phyloP scores from a whole-genome alignment of 345 rosid genomes.

The Zanthoxylum bungeanum region DNA sequence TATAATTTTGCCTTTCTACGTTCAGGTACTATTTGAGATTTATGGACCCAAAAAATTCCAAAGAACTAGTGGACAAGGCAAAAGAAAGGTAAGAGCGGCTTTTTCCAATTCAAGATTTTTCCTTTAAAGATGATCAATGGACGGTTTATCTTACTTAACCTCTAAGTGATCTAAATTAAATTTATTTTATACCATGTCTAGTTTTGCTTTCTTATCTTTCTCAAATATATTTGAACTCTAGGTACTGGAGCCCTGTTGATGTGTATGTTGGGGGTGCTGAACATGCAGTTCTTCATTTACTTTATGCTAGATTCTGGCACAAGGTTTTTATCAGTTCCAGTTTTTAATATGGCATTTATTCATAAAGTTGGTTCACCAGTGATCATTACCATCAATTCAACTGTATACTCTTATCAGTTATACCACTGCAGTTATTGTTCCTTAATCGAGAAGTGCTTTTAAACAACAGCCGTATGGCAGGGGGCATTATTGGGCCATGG shows the following conservation, averaged over 20 bases:
- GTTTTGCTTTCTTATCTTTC: constrained; percentile 4
- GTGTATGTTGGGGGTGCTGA: constrained; percentile 97
- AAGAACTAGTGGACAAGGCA: constrained; percentile 64
- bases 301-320: constrained; percentile 97
- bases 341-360: background rate
- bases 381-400: background rate
- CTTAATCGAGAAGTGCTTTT: no score
- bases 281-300: constrained; percentile 95
- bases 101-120: background rate
- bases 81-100: constrained; percentile 66
- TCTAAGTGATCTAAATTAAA: background rate
- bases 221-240: constrained; percentile 20
- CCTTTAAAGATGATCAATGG: background rate
- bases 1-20: constrained; percentile 9
- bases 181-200: background rate
- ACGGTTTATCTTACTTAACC: background rate
- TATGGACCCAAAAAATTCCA: constrained; percentile 81
- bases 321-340: constrained; percentile 45
- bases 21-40: constrained; percentile 96
- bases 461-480: no score
- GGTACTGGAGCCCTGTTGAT: constrained; percentile 97
- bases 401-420: background rate
- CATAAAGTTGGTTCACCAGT: background rate
- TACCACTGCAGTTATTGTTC: background rate
- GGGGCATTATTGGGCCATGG: no score